Evolutionary conservation across 176 grass and related monocot species (phyloP).

Genomic region (Thalia dealbata): DNA sequence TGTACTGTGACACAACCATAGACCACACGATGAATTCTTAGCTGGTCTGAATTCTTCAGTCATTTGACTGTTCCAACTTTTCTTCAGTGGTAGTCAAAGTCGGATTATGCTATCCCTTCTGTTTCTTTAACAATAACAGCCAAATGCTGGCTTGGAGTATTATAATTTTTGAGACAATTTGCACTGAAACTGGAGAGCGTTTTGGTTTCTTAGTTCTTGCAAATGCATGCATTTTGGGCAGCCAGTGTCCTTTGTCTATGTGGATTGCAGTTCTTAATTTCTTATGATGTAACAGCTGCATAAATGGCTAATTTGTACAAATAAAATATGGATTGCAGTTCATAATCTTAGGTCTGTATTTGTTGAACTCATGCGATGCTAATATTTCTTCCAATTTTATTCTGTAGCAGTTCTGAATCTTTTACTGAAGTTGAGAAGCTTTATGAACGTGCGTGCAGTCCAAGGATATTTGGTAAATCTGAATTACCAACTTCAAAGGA

Average conservation of each 20-base stretch:
- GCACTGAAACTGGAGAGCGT: not conserved
- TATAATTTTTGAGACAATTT: no score
- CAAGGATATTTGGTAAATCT: slow-evolving; percentile 85
- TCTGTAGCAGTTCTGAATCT: slow-evolving; percentile 44
- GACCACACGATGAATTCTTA: no score
- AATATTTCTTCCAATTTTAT: not conserved
- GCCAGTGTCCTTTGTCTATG: not conserved
- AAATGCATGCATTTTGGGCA: not conserved
- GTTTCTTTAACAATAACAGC: no score
- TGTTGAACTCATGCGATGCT: not conserved
- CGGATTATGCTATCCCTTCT: no score
- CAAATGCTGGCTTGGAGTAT: no score
- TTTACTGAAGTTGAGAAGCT: slow-evolving; percentile 57
- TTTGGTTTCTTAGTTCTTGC: not conserved
- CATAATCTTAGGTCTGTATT: not conserved
- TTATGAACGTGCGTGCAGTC: slow-evolving; percentile 63
- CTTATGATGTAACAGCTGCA: not conserved
- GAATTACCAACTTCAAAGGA: not conserved
- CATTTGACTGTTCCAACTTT: no score
- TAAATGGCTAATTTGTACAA: not conserved
- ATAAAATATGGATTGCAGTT: not conserved
- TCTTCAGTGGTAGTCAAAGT: no score
- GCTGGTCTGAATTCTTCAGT: no score
- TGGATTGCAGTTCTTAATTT: not conserved
- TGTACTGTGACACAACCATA: no score